Percentiles rank a stretch among this genome's conserved stretches.
phyloP scores from a whole-genome alignment of 2,329 filamentous ascomycete genomes.

The Aspergillus tamarii region DNA sequence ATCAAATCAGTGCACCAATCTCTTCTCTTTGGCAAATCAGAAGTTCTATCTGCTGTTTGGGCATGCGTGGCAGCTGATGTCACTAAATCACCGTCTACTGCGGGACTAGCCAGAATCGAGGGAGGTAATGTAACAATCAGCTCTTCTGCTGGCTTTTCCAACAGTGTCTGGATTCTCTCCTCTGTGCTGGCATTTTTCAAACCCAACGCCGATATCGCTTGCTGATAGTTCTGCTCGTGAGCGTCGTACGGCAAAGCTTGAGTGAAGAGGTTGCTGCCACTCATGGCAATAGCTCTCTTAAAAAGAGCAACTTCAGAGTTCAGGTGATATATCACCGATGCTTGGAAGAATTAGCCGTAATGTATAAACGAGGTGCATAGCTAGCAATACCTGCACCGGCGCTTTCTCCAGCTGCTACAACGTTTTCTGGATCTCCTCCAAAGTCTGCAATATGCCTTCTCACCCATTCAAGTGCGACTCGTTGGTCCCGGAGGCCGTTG shows the following conservation, averaged over 20 bases:
- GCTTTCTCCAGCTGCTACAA: slow-evolving; percentile 52
- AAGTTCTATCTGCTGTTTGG: slow-evolving; percentile 25
- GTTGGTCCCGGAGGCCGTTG: slow-evolving; percentile 54
- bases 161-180: slow-evolving; percentile 47
- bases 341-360: slow-evolving; percentile 18
- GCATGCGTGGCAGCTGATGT: slow-evolving; percentile 29
- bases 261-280: slow-evolving; percentile 49
- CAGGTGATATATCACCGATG: slow-evolving; percentile 37
- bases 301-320: slow-evolving; percentile 45
- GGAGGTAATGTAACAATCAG: slow-evolving; percentile 46
- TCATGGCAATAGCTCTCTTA: slow-evolving; percentile 46
- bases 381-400: slow-evolving; percentile 47
- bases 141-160: slow-evolving; percentile 45
- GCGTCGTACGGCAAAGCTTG: slow-evolving; percentile 41
- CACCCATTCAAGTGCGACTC: slow-evolving; percentile 45
- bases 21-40: slow-evolving; percentile 43
- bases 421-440: slow-evolving; percentile 44
- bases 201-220: slow-evolving; percentile 44
- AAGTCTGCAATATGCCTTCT: slow-evolving; percentile 45
- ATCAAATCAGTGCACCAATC: slow-evolving; percentile 53
- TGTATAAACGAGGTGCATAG: neutral
- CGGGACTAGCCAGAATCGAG: slow-evolving; percentile 38
- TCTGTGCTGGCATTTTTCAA: slow-evolving; percentile 40
- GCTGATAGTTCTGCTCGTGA: slow-evolving; percentile 48
- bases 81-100: slow-evolving; percentile 50